phyloP scores from a whole-genome alignment of 768 basidiomycete species.

The Calocybe indica region DNA sequence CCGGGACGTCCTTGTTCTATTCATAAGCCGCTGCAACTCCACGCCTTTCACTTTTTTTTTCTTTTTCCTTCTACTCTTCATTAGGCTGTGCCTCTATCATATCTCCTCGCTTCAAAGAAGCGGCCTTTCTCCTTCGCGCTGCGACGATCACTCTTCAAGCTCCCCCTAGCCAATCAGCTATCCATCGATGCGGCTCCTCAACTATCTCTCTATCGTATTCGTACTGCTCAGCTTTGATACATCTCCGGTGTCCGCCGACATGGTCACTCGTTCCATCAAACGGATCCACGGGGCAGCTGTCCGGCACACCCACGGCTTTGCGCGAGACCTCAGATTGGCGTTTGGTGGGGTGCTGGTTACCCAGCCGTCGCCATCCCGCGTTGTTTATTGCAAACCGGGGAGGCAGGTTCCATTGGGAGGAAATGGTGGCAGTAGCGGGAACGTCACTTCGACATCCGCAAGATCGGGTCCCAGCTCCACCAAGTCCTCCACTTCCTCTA shows the following conservation, averaged over 20 bases:
- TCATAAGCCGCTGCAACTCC: constrained; percentile 10
- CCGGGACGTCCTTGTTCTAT: constrained; percentile 14
- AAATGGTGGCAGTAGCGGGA: constrained; percentile 13
- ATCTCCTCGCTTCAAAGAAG: constrained; percentile 7
- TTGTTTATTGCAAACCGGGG: constrained; percentile 40
- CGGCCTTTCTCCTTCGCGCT: constrained; percentile 5
- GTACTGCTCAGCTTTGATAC: constrained; percentile 28
- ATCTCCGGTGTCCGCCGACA: constrained; percentile 18
- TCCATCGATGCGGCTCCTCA: constrained; percentile 17
- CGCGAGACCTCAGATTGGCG: constrained; percentile 63
- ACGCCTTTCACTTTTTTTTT: constrained; percentile 11
- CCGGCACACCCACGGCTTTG: constrained; percentile 54
- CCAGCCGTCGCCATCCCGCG: constrained; percentile 21
- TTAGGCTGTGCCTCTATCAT: constrained; percentile 10
- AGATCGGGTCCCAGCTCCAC: constrained; percentile 13
- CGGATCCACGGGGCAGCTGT: constrained; percentile 49
- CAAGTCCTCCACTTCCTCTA: constrained; percentile 7
- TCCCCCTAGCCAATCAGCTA: background rate
- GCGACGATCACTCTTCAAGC: constrained; percentile 2
- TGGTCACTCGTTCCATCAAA: constrained; percentile 37
- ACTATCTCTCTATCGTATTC: constrained; percentile 27
- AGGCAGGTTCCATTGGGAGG: constrained; percentile 17
- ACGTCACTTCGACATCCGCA: constrained; percentile 12
- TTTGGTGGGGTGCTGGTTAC: constrained; percentile 48
- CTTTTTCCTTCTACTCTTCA: constrained; percentile 12